Evolutionary conservation across 2,329 filamentous ascomycete genomes (phyloP), one percentile per base, ranked within the genome.

Genomic region (Exophiala oligosperma): DNA sequence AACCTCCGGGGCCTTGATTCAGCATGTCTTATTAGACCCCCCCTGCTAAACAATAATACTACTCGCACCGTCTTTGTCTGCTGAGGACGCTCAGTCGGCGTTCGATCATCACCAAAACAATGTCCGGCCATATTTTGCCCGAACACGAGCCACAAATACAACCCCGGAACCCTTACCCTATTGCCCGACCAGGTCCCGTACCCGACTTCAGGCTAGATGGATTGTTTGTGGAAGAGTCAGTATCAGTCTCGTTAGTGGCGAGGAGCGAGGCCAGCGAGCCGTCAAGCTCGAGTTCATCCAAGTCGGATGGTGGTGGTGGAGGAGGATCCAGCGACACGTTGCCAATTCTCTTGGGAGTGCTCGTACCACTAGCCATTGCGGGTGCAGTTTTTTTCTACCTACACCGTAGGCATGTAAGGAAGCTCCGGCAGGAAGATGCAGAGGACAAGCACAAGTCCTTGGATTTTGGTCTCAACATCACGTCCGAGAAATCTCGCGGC

Each of bases 401-500:
- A 37, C 92, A 97, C 71, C 85, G 91, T 52, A 84, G 91, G 72
- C 89, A 91, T 68, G 76, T 90, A 40, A 85, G 83, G 71, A 91
- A 85, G 68, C 80, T 91, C 63, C 79, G 80, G 55, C 77, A 81
- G 58, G 94, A 99, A 75, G 94, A 99, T 75, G 81, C 83, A 17
- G 85, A 89, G 62, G 92, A 97, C 73, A 90, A 91, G 66, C 91
- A 95, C 74, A 92, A 89, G 70, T 94, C 91, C 0, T 82, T 97
- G 70, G 94, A 99, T 73, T 99, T 97, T 71, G 94, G 94, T 37
- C 75, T 97, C 70, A 91, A 88, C 56, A 73, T 77, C 32, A 73
- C 78, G 5, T 64, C 66, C 38, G 61, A 70, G 38, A 63, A 69
- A 56, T 17, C 24, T 4, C 11, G n/a, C 47, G 78, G 78, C 59